phyloP scores from a whole-genome alignment of 441 rosid genomes.

The Breynia disticha region DNA sequence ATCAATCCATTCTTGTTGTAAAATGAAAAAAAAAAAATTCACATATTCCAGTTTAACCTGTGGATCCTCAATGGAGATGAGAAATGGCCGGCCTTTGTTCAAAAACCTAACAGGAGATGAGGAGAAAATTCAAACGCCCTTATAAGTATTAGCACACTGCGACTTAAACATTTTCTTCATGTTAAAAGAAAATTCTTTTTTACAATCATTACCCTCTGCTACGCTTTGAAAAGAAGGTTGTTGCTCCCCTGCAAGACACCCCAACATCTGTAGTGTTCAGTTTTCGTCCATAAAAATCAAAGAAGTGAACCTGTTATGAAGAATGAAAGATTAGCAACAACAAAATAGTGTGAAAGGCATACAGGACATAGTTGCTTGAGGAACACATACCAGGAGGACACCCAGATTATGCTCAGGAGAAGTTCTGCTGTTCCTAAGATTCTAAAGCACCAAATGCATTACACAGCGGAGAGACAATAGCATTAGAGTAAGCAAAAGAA shows the following conservation, averaged over 20 bases:
- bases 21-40: constrained; percentile 1
- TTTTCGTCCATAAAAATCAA: constrained; percentile 80
- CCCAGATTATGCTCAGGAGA: constrained; percentile 74
- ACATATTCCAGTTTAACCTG: constrained; percentile 38
- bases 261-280: constrained; percentile 73
- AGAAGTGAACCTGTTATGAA: constrained; percentile 54
- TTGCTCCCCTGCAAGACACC: constrained; percentile 60
- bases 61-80: constrained; percentile 87
- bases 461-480: constrained; percentile 4
- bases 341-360: too few species aligned
- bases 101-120: constrained; percentile 35
- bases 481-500: background rate
- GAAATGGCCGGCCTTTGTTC: constrained; percentile 52
- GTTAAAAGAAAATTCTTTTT: background rate
- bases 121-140: constrained; percentile 4
- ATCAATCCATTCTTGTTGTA: background rate
- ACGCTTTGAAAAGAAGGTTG: constrained; percentile 59
- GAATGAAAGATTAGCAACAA: too few species aligned
- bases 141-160: background rate
- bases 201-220: constrained; percentile 54
- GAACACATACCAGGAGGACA: constrained; percentile 58
- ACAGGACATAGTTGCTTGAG: constrained; percentile 6
- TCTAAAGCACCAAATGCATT: constrained; percentile 35
- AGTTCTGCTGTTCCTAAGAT: constrained; percentile 35
- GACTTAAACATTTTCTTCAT: background rate